These are phyloP conservation scores for Marasmius tenuissimus DNA, from an alignment of 1,284 basidiomycete genomes.

Conservation along the genomic window DNA sequence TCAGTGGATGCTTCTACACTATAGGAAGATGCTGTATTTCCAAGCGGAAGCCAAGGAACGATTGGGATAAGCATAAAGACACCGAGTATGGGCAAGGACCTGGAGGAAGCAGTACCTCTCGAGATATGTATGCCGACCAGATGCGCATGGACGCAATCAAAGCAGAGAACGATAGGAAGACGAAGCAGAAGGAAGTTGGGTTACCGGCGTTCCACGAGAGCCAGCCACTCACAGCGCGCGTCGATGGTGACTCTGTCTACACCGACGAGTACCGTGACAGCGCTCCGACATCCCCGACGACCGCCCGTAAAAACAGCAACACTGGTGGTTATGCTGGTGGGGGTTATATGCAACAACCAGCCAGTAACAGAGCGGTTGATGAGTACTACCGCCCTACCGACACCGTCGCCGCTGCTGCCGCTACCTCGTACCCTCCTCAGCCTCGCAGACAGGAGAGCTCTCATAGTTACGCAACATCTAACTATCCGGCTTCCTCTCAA, in stretches of 20 bases:
- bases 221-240: slow-evolving; percentile 60
- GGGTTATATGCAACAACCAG: slow-evolving; percentile 63
- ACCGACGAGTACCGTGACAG: slow-evolving; percentile 43
- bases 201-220: slow-evolving; percentile 74
- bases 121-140: slow-evolving; percentile 50
- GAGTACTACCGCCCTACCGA: slow-evolving; percentile 58
- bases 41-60: slow-evolving; percentile 47
- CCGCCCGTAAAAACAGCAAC: slow-evolving; percentile 19
- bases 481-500: slow-evolving; percentile 25
- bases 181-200: slow-evolving; percentile 65
- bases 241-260: slow-evolving; percentile 58
- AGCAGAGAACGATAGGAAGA: slow-evolving; percentile 79
- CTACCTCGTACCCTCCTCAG: slow-evolving; percentile 41
- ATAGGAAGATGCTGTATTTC: slow-evolving; percentile 78
- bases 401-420: slow-evolving; percentile 21
- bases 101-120: slow-evolving; percentile 24
- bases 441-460: slow-evolving; percentile 43
- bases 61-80: slow-evolving; percentile 31
- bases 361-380: slow-evolving; percentile 69
- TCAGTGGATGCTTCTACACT: slow-evolving; percentile 83
- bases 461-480: slow-evolving; percentile 41
- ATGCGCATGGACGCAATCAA: slow-evolving; percentile 79
- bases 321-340: slow-evolving; percentile 39
- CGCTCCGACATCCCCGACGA: slow-evolving; percentile 17
- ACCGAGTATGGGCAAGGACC: slow-evolving; percentile 21